Conservation (phyloP, 1,284 basidiomycete species). For the Ganoderma resinaceum region DNA sequence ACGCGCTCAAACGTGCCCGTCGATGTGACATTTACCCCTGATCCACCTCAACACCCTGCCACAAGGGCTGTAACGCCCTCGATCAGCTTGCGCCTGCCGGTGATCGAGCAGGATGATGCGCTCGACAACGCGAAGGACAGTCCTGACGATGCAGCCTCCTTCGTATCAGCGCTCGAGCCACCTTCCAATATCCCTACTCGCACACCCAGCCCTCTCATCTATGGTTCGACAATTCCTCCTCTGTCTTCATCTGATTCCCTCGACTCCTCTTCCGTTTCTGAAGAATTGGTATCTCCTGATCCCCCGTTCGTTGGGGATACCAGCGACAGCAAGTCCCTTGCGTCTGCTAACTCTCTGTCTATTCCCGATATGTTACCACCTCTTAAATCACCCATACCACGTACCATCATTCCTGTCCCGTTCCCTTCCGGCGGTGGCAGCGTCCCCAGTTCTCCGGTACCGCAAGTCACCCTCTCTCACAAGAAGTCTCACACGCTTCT, state of each 20-base stretch:
- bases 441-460: conserved; percentile 40
- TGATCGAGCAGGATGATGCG: conserved; percentile 26
- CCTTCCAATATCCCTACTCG: conserved; percentile 45
- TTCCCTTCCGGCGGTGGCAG: conserved; percentile 48
- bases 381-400: conserved; percentile 28
- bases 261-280: conserved; percentile 51
- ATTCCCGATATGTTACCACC: conserved; percentile 40
- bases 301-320: conserved; percentile 34
- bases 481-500: conserved; percentile 49
- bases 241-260: conserved; percentile 55
- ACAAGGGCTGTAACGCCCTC: conserved; percentile 7
- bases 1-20: neutral
- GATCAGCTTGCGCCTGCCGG: conserved; percentile 27
- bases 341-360: conserved; percentile 33
- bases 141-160: conserved; percentile 40
- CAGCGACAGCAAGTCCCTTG: conserved; percentile 18
- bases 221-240: conserved; percentile 45
- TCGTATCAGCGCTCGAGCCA: conserved; percentile 42
- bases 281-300: conserved; percentile 43
- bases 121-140: conserved; percentile 24
- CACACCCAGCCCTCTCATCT: conserved; percentile 45
- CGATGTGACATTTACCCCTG: neutral
- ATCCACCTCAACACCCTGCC: neutral
- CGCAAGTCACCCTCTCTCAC: conserved; percentile 41
- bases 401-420: conserved; percentile 38